These are phyloP conservation scores for Solidago caesia DNA, from an alignment of 129 eudicot species.

Conservation along the genomic window DNA sequence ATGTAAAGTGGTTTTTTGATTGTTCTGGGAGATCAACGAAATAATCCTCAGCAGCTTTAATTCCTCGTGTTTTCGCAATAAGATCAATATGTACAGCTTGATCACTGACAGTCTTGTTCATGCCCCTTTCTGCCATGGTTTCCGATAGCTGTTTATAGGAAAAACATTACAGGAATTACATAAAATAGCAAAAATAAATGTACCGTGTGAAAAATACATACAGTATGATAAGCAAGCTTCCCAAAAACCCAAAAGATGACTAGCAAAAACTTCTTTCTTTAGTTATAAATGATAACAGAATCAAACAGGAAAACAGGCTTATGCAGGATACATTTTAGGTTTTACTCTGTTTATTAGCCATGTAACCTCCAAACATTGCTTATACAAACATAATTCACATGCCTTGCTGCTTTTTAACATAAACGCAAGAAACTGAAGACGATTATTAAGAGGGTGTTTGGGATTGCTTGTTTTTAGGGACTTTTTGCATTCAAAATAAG, in stretches of 20 bases:
- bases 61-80: constrained; percentile 68
- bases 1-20: constrained; percentile 73
- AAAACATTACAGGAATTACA: neutral
- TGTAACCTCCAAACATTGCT: too few relatives aligned
- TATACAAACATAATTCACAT: too few relatives aligned
- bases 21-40: constrained; percentile 78
- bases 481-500: too few relatives aligned
- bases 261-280: too few relatives aligned
- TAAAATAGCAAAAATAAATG: neutral
- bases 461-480: too few relatives aligned
- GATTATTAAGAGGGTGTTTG: too few relatives aligned
- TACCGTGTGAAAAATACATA: neutral
- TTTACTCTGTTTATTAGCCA: too few relatives aligned
- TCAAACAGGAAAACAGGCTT: too few relatives aligned
- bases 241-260: neutral
- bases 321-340: too few relatives aligned
- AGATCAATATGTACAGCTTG: constrained; percentile 95
- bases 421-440: too few relatives aligned
- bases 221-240: neutral
- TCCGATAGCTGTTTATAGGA: constrained; percentile 69
- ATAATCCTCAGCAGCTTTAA: constrained; percentile 78
- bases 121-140: constrained; percentile 84
- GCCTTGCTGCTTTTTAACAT: too few relatives aligned
- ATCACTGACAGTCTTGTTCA: constrained; percentile 86
- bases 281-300: too few relatives aligned